Conservation (phyloP, 2,329 filamentous ascomycete species). For the Chrysosporium keratinophilum region DNA sequence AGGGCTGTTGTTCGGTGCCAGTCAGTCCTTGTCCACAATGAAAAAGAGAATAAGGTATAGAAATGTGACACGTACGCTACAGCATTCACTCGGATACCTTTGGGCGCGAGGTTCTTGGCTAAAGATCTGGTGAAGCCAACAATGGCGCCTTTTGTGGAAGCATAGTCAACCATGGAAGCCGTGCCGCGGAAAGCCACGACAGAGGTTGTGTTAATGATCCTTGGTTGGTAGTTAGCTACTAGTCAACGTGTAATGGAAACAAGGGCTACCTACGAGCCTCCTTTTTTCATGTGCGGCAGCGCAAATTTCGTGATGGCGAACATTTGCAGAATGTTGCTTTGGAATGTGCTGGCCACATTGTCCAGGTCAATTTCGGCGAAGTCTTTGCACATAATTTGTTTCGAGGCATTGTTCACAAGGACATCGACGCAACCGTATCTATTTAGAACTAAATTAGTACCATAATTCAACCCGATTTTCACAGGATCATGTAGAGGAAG, state of each 20-base stretch:
- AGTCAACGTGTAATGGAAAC: neutral
- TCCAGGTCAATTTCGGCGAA: conserved; percentile 47
- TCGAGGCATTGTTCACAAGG: conserved; percentile 51
- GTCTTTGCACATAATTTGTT: conserved; percentile 46
- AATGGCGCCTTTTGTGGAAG: conserved; percentile 50
- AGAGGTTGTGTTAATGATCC: conserved; percentile 49
- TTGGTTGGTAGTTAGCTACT: conserved; percentile 16
- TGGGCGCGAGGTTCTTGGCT: conserved; percentile 44
- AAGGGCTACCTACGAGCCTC: conserved; percentile 33
- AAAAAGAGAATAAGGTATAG: neutral
- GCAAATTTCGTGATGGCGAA: conserved; percentile 51
- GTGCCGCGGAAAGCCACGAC: conserved; percentile 47
- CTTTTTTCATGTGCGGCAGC: conserved; percentile 45
- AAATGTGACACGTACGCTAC: conserved; percentile 28
- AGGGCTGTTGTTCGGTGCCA: conserved; percentile 18
- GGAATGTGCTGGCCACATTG: conserved; percentile 47
- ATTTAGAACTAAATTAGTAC: neutral
- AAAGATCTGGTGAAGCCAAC: conserved; percentile 46
- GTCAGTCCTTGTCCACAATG: neutral
- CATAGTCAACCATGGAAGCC: conserved; percentile 44
- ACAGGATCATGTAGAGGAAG: conserved; percentile 3
- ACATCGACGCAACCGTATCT: conserved; percentile 39
- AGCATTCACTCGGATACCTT: conserved; percentile 48
- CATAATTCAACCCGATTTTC: neutral
- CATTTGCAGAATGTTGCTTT: conserved; percentile 48